Evolutionary conservation across 306 rosid genomes (phyloP).

Genomic region (Cicer bijugum): DNA sequence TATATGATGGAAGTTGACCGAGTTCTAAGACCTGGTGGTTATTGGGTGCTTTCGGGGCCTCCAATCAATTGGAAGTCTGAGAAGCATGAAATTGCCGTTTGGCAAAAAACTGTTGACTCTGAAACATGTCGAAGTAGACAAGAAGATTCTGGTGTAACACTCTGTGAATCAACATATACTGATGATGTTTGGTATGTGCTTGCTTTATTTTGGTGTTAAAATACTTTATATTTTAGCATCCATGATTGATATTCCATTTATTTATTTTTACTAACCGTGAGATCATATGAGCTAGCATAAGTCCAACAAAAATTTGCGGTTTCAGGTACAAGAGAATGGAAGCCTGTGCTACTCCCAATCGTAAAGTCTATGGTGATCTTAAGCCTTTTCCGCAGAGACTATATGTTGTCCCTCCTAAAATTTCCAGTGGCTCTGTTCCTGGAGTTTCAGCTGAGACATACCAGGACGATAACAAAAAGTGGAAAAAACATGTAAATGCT

Average conservation of each 20-base stretch:
- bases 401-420: constrained; percentile 79
- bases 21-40: constrained; percentile 98
- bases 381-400: constrained; percentile 84
- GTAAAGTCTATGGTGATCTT: constrained; percentile 58
- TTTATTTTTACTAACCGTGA: constrained; percentile 22
- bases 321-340: constrained; percentile 93
- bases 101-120: constrained; percentile 74
- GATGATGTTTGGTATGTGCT: constrained; percentile 78
- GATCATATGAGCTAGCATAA: neutral
- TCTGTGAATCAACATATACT: constrained; percentile 62
- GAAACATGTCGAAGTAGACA: constrained; percentile 74
- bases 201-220: constrained; percentile 1
- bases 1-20: constrained; percentile 94
- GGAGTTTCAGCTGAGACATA: constrained; percentile 69
- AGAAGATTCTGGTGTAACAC: constrained; percentile 61
- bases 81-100: constrained; percentile 81
- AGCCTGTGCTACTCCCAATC: constrained; percentile 69
- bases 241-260: constrained; percentile 25
- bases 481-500: constrained; percentile 89
- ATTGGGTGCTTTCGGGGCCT: constrained; percentile 97
- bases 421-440: constrained; percentile 78
- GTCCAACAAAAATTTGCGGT: constrained; percentile 25
- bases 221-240: constrained; percentile 10
- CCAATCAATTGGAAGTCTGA: constrained; percentile 95
- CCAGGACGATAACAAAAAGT: constrained; percentile 67